Percentiles rank a stretch among this genome's conserved stretches.
phyloP scores from a whole-genome alignment of 2,329 filamentous ascomycete species.

The Alternaria postmessia region DNA sequence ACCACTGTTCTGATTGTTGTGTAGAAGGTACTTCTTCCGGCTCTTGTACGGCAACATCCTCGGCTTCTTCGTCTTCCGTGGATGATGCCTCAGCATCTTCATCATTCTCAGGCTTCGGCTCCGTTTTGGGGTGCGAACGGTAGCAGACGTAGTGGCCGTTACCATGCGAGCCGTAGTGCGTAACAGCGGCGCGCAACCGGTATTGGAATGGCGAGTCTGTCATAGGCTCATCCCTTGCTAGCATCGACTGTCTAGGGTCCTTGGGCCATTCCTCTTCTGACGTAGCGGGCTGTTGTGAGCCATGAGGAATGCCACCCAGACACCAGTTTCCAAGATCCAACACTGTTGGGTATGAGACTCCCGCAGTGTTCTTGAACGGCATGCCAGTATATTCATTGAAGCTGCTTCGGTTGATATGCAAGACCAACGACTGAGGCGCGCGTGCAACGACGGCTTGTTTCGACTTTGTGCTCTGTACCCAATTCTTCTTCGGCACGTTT shows the following conservation, averaged over 20 bases:
- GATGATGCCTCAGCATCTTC: slow-evolving; percentile 7
- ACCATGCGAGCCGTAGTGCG: slow-evolving; percentile 89
- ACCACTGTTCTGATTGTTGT: slow-evolving; percentile 69
- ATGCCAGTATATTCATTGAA: slow-evolving; percentile 85
- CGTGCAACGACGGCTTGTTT: slow-evolving; percentile 87
- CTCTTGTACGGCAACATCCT: slow-evolving; percentile 32
- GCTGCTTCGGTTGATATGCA: slow-evolving; percentile 91
- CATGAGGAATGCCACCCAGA: slow-evolving; percentile 65
- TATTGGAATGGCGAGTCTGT: slow-evolving; percentile 62
- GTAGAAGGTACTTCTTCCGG: background rate
- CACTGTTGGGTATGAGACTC: slow-evolving; percentile 75
- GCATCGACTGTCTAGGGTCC: slow-evolving; percentile 76
- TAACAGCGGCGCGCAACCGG: slow-evolving; percentile 82
- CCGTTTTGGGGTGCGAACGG: slow-evolving; percentile 67
- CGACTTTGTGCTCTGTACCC: slow-evolving; percentile 82
- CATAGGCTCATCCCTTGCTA: slow-evolving; percentile 58
- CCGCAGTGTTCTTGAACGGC: slow-evolving; percentile 83
- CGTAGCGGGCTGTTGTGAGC: slow-evolving; percentile 37
- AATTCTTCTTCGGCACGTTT: slow-evolving; percentile 65
- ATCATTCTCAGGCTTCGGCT: background rate
- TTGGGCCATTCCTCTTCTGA: slow-evolving; percentile 73
- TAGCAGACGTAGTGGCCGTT: slow-evolving; percentile 97
- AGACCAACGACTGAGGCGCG: slow-evolving; percentile 78
- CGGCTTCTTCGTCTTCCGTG: background rate
- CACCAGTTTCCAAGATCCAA: slow-evolving; percentile 88